Conservation (phyloP, 2,329 filamentous ascomycete species). For the Aspergillus nomiae region DNA sequence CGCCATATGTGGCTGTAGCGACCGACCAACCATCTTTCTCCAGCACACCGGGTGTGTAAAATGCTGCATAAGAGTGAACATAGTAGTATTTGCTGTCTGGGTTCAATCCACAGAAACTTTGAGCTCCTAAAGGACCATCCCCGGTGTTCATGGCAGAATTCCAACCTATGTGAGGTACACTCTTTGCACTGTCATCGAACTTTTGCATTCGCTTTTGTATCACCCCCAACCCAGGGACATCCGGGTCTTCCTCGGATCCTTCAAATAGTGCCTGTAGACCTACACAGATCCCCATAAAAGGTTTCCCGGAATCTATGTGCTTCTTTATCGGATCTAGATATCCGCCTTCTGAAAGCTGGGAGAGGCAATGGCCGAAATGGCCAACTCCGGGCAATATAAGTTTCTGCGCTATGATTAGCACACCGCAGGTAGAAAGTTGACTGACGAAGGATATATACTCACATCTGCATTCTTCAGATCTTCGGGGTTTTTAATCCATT, state of each 20-base stretch:
- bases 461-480: conserved; percentile 87
- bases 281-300: conserved; percentile 97
- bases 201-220: conserved; percentile 71
- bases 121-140: conserved; percentile 42
- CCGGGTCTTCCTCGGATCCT: conserved; percentile 76
- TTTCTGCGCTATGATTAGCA: conserved; percentile 58
- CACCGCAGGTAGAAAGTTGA: neutral
- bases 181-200: conserved; percentile 77
- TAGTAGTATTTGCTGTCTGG: conserved; percentile 96
- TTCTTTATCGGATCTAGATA: conserved; percentile 80
- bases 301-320: conserved; percentile 88
- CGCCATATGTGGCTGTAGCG: conserved; percentile 85
- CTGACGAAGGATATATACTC: conserved; percentile 27
- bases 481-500: conserved; percentile 84
- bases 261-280: conserved; percentile 88
- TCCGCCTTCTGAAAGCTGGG: conserved; percentile 76
- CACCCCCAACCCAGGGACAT: conserved; percentile 72
- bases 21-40: conserved; percentile 86
- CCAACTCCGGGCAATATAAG: conserved; percentile 95
- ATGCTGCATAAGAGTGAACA: conserved; percentile 89
- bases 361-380: conserved; percentile 94
- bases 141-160: conserved; percentile 72
- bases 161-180: conserved; percentile 99
- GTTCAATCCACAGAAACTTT: conserved; percentile 74
- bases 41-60: conserved; percentile 71